Evolutionary conservation across 108 stramenopile genomes (phyloP).

Genomic region (Nannochloropsis granulata): DNA sequence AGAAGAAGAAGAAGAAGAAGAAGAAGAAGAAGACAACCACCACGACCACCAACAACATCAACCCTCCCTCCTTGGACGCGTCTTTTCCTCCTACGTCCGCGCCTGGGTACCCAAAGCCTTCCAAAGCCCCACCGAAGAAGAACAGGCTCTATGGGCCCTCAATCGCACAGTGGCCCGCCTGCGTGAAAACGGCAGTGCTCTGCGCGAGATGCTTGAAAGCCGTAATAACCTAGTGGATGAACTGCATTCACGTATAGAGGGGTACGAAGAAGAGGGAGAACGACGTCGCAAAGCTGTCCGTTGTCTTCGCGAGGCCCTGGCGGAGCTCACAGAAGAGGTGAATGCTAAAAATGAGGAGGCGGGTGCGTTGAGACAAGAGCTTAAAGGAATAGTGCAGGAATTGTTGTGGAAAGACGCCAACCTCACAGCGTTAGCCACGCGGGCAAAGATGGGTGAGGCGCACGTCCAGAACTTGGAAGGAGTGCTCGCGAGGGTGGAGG

Average conservation of each 20-base stretch:
- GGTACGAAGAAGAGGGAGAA: background rate
- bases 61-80: background rate
- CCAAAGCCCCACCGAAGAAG: background rate
- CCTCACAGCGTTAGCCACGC: background rate
- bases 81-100: background rate
- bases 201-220: background rate
- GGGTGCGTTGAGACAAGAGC: background rate
- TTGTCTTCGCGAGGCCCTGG: background rate
- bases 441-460: background rate
- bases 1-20: background rate
- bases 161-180: background rate
- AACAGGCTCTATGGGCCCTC: background rate
- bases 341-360: background rate
- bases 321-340: background rate
- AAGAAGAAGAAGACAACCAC: background rate
- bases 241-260: background rate
- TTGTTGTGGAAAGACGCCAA: background rate
- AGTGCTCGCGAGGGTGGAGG: background rate
- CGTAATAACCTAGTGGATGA: background rate
- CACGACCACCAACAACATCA: too few relatives aligned
- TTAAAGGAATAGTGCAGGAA: background rate
- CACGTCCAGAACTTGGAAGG: background rate
- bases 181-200: background rate
- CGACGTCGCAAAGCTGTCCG: background rate
- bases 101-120: background rate